Base-by-base conservation (phyloP, 768 basidiomycete genomes). In the Tephrocybe rancida region DNA sequence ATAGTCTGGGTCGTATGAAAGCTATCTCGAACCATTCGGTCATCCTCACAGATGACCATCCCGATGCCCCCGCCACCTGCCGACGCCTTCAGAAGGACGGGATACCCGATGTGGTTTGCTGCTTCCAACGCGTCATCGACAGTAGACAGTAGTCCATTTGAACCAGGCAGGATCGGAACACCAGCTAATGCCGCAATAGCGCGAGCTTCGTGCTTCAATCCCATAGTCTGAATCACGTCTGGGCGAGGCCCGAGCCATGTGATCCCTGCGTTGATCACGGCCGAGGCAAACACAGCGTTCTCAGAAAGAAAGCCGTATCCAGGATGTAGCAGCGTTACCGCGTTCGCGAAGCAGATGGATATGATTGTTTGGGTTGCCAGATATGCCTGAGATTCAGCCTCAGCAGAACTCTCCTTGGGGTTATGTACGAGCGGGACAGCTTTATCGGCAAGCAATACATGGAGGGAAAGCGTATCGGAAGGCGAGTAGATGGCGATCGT, bases 21-120 rank as follows among this genome's bases (percentile, higher is more conserved):
- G 26, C 61, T 70, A 4, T 59, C 57, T 0, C 26, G 47, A 19
- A 85, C 60, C 26, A 78, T 78, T 0, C 52, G 46, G n/a, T 73
- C 74, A 39, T 70, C 61, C 16, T 60, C 55, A 60, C 85, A 87
- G 25, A 87, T 71, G 6, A 77, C 73, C 61, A 88, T 77, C 3
- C 86, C 86, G 79, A 86, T 83, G 0, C 87, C 87, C 2, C 87
- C 86, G 1, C 87, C 87, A 2, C 86, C 87, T 0, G 83, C 84
- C 1, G 84, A 85, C 1, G 86, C 81, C 64, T 87, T 88, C 57
- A 88, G 64, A 64, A 87, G 81, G 4, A 89, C 73, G 0, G 87
- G 87, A 57, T 73, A 86, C 0, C 84, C 83, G 21, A 85, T 70
- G 3, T 56, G 52, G 8, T 53, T 57, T 10, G 81, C 81, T 1